These are phyloP conservation scores for Claviceps sp. DNA, from an alignment of 2,329 filamentous ascomycete species.

Conservation along the genomic window DNA sequence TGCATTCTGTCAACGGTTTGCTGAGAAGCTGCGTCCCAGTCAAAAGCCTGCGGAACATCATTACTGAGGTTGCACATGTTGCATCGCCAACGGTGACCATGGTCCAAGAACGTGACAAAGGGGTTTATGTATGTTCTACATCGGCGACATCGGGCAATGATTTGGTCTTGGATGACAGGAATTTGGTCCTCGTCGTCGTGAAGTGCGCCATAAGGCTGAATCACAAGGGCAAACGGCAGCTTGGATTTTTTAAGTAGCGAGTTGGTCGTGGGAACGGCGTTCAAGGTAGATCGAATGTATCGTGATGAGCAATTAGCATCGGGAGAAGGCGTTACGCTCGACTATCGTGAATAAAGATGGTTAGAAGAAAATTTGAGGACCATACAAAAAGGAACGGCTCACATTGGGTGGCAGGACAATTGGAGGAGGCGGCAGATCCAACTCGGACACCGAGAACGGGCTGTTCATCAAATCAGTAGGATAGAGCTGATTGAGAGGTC, in stretches of 20 bases:
- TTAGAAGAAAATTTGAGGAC: slow-evolving; percentile 20
- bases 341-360: slow-evolving; percentile 32
- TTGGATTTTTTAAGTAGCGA: slow-evolving; percentile 94
- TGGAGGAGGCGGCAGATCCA: slow-evolving; percentile 81
- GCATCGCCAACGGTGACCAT: slow-evolving; percentile 95
- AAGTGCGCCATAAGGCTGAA: slow-evolving; percentile 86
- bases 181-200: slow-evolving; percentile 87
- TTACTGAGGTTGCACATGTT: slow-evolving; percentile 99
- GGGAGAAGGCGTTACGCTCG: slow-evolving; percentile 81
- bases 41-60: slow-evolving; percentile 96
- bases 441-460: slow-evolving; percentile 85
- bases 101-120: slow-evolving; percentile 89
- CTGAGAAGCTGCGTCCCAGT: slow-evolving; percentile 90
- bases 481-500: slow-evolving; percentile 72
- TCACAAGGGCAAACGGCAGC: slow-evolving; percentile 86
- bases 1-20: slow-evolving; percentile 88
- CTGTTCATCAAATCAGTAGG: slow-evolving; percentile 84
- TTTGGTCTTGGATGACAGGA: slow-evolving; percentile 87
- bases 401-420: slow-evolving; percentile 89
- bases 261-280: slow-evolving; percentile 83
- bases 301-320: slow-evolving; percentile 84
- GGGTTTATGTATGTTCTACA: slow-evolving; percentile 97
- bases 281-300: slow-evolving; percentile 90
- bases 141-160: slow-evolving; percentile 90
- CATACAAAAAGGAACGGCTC: slow-evolving; percentile 25